Conservation (phyloP, 371 early-diverging fungal species). For the Haplosporangium sp. region DNA sequence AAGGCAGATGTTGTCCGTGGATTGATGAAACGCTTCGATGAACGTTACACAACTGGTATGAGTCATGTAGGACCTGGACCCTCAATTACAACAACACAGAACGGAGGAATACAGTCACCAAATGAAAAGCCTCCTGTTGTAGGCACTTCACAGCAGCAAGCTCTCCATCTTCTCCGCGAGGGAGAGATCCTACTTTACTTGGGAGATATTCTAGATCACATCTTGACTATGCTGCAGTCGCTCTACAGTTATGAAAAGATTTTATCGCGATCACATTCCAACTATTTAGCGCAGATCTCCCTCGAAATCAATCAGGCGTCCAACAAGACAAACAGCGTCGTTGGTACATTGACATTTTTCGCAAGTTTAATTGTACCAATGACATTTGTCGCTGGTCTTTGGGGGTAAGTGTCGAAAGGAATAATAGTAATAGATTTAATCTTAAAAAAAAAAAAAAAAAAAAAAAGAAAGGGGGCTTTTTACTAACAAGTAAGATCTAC, state of each 20-base stretch:
- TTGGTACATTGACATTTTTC: conserved; percentile 90
- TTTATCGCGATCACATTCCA: conserved; percentile 90
- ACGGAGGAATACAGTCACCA: neutral
- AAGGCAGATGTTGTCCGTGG: conserved; percentile 88
- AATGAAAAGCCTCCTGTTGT: neutral
- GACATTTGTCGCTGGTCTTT: conserved; percentile 89
- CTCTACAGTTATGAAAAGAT: conserved; percentile 92
- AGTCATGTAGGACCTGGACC: conserved; percentile 16
- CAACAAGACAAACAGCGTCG: conserved; percentile 90
- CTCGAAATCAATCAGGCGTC: conserved; percentile 96
- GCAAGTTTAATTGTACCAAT: conserved; percentile 95
- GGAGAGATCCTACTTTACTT: conserved; percentile 85
- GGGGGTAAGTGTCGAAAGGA: conserved; percentile 37
- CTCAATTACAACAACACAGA: conserved; percentile 2
- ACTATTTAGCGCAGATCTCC: conserved; percentile 96
- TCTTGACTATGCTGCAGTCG: conserved; percentile 92
- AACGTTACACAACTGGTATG: conserved; percentile 40
- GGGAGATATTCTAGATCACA: conserved; percentile 94
- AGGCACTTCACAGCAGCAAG: neutral
- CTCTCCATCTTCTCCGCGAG: conserved; percentile 15
- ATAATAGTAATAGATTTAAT: neutral
- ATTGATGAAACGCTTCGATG: conserved; percentile 80
- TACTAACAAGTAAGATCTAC: neutral
- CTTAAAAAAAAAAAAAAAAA: too few relatives aligned
- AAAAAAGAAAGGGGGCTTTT: too few relatives aligned